A percentile compares a stretch with the other conserved stretches of the same genome.
Evolutionary conservation across 2,329 filamentous ascomycete genomes (phyloP).

Genomic region (Alternaria gaisen): DNA sequence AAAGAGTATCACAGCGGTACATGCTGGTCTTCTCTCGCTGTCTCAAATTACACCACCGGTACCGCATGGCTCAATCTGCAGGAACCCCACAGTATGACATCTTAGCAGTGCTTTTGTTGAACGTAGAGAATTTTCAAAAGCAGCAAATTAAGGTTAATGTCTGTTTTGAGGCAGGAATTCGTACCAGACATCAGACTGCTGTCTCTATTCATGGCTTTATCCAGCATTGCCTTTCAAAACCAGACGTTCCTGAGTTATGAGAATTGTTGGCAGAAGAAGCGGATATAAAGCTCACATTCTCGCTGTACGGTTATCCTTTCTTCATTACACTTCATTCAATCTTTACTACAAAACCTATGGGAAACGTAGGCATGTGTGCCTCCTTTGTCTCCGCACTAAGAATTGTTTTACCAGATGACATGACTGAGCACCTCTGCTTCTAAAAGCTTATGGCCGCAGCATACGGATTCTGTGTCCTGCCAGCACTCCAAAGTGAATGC

Average conservation of each 20-base stretch:
- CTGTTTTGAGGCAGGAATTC: not conserved
- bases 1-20: too few relatives aligned
- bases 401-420: accelerated
- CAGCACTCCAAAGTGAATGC: not conserved
- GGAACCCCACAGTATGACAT: too few relatives aligned
- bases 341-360: not conserved
- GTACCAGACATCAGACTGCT: not conserved
- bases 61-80: accelerated
- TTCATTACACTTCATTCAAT: not conserved
- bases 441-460: accelerated
- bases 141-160: accelerated
- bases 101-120: not conserved
- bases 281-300: not conserved
- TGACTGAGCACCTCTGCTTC: too few relatives aligned
- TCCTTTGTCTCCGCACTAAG: not conserved
- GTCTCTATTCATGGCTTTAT: accelerated
- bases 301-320: not conserved
- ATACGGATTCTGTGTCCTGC: not conserved
- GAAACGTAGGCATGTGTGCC: not conserved
- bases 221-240: not conserved
- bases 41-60: not conserved
- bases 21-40: not conserved
- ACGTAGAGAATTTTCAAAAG: not conserved
- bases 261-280: not conserved
- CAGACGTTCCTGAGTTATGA: accelerated